A percentile compares a stretch with the other conserved stretches of the same genome.
phyloP scores from a whole-genome alignment of 2,329 filamentous ascomycete genomes.

The Dactylellina haptotyla region DNA sequence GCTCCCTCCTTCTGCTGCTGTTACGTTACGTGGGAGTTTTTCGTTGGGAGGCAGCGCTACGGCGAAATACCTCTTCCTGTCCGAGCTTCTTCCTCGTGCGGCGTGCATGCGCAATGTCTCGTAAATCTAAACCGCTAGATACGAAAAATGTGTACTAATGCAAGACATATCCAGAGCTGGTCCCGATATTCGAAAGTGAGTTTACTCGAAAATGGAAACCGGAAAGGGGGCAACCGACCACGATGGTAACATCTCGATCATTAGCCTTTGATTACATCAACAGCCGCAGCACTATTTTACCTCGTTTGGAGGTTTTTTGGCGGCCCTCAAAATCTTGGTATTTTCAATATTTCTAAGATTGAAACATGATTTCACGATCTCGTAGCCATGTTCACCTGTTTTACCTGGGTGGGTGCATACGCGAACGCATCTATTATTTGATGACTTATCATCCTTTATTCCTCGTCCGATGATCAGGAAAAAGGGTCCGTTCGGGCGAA shows the following conservation, averaged over 20 bases:
- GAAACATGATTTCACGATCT: constrained; percentile 28
- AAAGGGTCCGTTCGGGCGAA: constrained; percentile 12
- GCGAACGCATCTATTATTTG: constrained; percentile 29
- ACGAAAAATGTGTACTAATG: constrained; percentile 1
- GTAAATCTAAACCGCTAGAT: neutral
- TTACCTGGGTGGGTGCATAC: constrained; percentile 2
- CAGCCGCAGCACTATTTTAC: neutral
- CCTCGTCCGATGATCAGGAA: constrained; percentile 28
- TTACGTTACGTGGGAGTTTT: neutral
- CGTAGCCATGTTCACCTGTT: neutral
- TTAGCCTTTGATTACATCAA: constrained; percentile 12
- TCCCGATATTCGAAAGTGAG: neutral
- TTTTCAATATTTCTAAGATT: constrained; percentile 5
- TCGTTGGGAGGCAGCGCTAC: neutral
- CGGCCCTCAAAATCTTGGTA: neutral
- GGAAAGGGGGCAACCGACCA: neutral
- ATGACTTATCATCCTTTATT: constrained; percentile 43
- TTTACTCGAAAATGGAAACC: constrained; percentile 2
- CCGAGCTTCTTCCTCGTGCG: no score
- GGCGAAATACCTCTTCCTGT: no score
- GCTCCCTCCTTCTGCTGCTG: neutral
- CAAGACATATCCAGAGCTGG: constrained; percentile 1
- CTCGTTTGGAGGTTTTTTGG: no score
- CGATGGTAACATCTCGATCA: neutral
- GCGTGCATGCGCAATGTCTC: constrained; percentile 15